Conservation (phyloP, 2,329 filamentous ascomycete species). For the Teratosphaeria epicoccoides region DNA sequence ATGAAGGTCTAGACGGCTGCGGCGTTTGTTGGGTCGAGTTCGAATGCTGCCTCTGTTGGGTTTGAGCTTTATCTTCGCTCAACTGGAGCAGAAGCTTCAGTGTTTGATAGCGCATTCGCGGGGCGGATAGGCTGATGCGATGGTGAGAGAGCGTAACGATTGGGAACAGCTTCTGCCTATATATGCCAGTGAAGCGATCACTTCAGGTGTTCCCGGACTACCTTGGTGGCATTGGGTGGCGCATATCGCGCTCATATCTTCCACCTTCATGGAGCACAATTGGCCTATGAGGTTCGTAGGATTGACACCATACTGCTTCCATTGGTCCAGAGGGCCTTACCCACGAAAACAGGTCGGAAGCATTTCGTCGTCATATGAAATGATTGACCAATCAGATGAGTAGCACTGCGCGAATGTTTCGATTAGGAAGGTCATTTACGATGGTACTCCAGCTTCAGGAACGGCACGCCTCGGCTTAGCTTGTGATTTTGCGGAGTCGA, state of each 20-base stretch:
- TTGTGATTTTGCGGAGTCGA: slow-evolving; percentile 1
- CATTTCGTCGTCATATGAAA: background rate
- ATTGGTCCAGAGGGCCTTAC: slow-evolving; percentile 4
- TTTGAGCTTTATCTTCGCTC: background rate
- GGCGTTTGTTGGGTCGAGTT: background rate
- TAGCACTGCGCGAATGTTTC: background rate
- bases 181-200: background rate
- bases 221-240: background rate
- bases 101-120: slow-evolving; percentile 7
- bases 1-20: background rate
- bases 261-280: background rate
- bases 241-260: background rate
- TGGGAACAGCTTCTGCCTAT: background rate
- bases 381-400: slow-evolving; percentile 1
- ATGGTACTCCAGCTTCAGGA: background rate
- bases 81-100: slow-evolving; percentile 6
- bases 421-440: background rate
- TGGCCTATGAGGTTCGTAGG: background rate
- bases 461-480: slow-evolving; percentile 3
- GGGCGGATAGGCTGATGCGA: background rate
- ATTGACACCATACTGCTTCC: slow-evolving; percentile 1
- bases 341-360: slow-evolving; percentile 6
- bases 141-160: background rate
- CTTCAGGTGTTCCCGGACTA: background rate
- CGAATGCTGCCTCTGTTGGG: background rate